Evolutionary conservation across 495 filamentous ascomycete species (phyloP).

Genomic region (Hyaloscypha bicolor): DNA sequence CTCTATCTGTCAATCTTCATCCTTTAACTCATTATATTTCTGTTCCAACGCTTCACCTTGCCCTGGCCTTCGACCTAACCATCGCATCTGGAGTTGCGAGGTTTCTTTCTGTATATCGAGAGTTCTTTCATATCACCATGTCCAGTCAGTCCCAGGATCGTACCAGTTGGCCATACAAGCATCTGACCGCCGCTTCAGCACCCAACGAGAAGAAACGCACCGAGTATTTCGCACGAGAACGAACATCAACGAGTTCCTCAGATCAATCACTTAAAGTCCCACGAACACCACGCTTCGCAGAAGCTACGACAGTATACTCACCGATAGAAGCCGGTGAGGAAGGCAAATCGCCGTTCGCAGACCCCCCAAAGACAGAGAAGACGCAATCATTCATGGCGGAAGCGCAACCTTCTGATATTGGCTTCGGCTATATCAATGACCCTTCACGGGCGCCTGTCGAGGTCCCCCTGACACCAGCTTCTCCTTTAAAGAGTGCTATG

Average conservation of each 20-base stretch:
- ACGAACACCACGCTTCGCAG: conserved; percentile 82
- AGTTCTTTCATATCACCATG: conserved; percentile 27
- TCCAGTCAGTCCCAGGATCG: conserved; percentile 26
- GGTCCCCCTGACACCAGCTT: conserved; percentile 64
- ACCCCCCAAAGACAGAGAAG: conserved; percentile 46
- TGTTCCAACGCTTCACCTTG: background rate
- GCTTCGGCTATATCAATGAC: conserved; percentile 82
- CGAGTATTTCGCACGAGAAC: conserved; percentile 42
- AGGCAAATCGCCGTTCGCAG: conserved; percentile 64
- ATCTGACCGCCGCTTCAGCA: conserved; percentile 29
- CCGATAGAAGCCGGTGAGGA: conserved; percentile 62
- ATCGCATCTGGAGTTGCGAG: background rate
- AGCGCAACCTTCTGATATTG: conserved; percentile 75
- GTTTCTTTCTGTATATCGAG: background rate
- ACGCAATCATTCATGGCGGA: conserved; percentile 55
- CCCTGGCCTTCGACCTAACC: background rate
- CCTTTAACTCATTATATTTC: conserved; percentile 2
- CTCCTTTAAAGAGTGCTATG: conserved; percentile 83
- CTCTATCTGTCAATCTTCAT: conserved; percentile 8
- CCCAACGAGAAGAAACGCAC: conserved; percentile 54
- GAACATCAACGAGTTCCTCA: conserved; percentile 15
- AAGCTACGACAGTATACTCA: conserved; percentile 84
- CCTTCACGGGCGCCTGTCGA: conserved; percentile 46
- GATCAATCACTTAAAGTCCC: conserved; percentile 58
- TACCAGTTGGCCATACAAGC: conserved; percentile 23